Conservation (phyloP, 208 protist species). For the Wallacemonas sp. region DNA sequence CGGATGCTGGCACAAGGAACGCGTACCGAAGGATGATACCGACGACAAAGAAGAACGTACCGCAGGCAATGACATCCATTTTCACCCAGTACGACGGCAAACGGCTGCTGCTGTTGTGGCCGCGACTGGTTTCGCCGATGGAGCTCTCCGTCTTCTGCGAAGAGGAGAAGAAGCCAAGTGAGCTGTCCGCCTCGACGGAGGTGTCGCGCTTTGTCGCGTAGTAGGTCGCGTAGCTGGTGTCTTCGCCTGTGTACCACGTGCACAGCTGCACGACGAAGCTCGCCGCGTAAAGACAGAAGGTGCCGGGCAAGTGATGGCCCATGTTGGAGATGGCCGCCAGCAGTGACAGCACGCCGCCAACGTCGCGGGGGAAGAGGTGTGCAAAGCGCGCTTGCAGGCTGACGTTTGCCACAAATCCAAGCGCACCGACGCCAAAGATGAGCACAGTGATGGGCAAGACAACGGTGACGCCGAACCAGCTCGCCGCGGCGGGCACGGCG, state of each 20-base stretch:
- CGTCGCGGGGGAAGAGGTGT: conserved; percentile 18
- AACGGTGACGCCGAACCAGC: conserved; percentile 16
- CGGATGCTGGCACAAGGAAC: conserved; percentile 16
- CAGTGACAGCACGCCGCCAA: conserved; percentile 20
- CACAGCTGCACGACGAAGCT: conserved; percentile 2
- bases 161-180: no score
- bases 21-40: conserved; percentile 10
- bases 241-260: conserved; percentile 4
- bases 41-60: conserved; percentile 9
- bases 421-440: conserved; percentile 7
- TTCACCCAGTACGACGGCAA: conserved; percentile 12
- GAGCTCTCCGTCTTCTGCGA: no score
- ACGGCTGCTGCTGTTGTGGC: no score
- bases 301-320: conserved; percentile 20
- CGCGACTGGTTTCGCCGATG: no score
- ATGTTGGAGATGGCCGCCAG: conserved; percentile 25
- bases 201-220: neutral
- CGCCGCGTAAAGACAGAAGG: conserved; percentile 19
- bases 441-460: conserved; percentile 10
- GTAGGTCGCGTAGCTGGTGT: conserved; percentile 14
- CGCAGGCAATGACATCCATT: conserved; percentile 15
- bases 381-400: conserved; percentile 12
- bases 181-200: neutral
- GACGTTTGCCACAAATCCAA: conserved; percentile 22
- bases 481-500: conserved; percentile 9